Percentiles rank a stretch among this genome's conserved stretches.
Conservation (phyloP, 2,329 filamentous ascomycete genomes). For the Botryotinia calthae region DNA sequence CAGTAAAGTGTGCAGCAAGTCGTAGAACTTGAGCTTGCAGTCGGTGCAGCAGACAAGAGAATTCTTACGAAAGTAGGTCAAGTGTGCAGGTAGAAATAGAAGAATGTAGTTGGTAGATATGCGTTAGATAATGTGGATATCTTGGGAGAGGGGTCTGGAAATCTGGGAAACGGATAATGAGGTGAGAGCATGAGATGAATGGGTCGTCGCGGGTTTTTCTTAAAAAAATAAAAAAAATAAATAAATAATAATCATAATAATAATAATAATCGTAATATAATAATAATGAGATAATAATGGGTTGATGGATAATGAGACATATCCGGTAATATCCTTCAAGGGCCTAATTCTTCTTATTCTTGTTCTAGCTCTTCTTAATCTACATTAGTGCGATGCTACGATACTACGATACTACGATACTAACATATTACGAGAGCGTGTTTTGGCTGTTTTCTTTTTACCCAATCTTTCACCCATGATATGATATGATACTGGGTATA, state of each 20-base stretch:
- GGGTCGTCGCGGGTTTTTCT: neutral
- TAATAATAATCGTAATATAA: neutral
- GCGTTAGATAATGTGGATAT: conserved; percentile 12
- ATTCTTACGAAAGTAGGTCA: conserved; percentile 1
- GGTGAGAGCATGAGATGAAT: conserved; percentile 8
- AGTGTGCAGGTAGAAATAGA: conserved; percentile 14
- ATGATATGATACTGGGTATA: conserved; percentile 9
- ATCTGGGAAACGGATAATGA: conserved; percentile 12
- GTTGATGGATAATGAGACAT: neutral
- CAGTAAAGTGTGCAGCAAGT: conserved; percentile 7
- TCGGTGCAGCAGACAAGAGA: conserved; percentile 13
- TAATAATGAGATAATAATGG: neutral
- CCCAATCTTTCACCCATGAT: neutral
- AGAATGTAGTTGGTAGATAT: conserved; percentile 16
- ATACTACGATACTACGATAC: neutral
- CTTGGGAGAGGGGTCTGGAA: conserved; percentile 14
- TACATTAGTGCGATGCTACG: neutral
- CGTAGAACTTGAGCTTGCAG: conserved; percentile 14
- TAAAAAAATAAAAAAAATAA: neutral
- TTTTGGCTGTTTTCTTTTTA: neutral
- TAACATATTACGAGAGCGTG: neutral
- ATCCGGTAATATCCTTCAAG: neutral
- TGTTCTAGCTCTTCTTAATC: conserved; percentile 8
- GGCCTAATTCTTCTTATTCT: neutral
- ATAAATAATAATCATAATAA: neutral